phyloP scores from a whole-genome alignment of 768 basidiomycete species.

The Lyophyllum semitale region DNA sequence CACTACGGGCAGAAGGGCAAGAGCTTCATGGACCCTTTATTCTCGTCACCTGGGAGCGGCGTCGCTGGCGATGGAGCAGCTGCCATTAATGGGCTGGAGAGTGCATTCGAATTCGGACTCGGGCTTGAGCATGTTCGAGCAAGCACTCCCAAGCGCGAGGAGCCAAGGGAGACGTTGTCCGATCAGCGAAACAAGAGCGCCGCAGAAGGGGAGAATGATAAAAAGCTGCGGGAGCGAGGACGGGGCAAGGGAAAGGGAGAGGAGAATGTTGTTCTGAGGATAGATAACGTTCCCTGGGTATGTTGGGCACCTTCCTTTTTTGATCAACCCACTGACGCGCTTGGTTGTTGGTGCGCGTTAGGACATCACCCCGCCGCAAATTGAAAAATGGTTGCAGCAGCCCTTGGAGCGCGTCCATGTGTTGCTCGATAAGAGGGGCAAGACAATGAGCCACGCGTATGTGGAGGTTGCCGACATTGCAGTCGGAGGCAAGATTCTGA shows the following conservation, averaged over 20 bases:
- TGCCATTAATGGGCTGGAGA: constrained; percentile 32
- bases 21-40: constrained; percentile 35
- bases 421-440: constrained; percentile 78
- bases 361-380: constrained; percentile 84
- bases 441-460: constrained; percentile 84
- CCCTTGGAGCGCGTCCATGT: constrained; percentile 75
- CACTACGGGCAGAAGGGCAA: constrained; percentile 11
- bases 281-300: constrained; percentile 92
- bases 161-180: constrained; percentile 12
- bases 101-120: constrained; percentile 43
- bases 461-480: constrained; percentile 68
- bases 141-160: constrained; percentile 43
- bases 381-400: constrained; percentile 68
- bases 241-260: constrained; percentile 20
- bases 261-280: constrained; percentile 67
- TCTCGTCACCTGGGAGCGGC: constrained; percentile 33
- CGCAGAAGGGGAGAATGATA: constrained; percentile 9
- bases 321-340: background rate
- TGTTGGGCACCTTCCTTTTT: constrained; percentile 19
- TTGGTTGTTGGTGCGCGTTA: constrained; percentile 25
- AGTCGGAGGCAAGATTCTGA: constrained; percentile 65
- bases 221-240: constrained; percentile 6
- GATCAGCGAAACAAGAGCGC: background rate
- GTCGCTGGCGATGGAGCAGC: constrained; percentile 18
- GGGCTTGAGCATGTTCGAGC: constrained; percentile 37